A percentile compares a stretch with the other conserved stretches of the same genome.
phyloP scores from a whole-genome alignment of 2,329 filamentous ascomycete genomes.

The Sporothrix brunneoviolacea region DNA sequence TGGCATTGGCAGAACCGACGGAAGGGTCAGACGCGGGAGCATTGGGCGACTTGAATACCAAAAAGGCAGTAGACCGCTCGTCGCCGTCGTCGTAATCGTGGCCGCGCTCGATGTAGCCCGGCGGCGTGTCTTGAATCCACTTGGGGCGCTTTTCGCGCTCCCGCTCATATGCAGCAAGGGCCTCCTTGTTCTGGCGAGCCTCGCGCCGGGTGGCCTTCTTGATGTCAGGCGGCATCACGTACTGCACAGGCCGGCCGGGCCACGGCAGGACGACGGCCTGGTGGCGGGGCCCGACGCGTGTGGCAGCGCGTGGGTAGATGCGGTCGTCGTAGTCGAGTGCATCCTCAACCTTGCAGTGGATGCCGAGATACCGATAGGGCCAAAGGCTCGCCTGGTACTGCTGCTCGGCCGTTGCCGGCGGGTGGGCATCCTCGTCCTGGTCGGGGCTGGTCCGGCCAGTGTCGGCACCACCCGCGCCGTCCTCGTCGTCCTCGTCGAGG shows the following conservation, averaged over 20 bases:
- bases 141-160: slow-evolving; percentile 84
- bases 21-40: not conserved
- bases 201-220: slow-evolving; percentile 80
- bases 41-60: slow-evolving; percentile 69
- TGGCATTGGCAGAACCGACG: not conserved
- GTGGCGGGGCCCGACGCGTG: slow-evolving; percentile 81
- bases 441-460: slow-evolving; percentile 60
- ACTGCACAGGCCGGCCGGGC: slow-evolving; percentile 81
- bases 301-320: slow-evolving; percentile 93
- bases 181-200: slow-evolving; percentile 71
- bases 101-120: slow-evolving; percentile 77
- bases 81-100: slow-evolving; percentile 69
- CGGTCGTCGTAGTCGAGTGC: slow-evolving; percentile 94
- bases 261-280: slow-evolving; percentile 81
- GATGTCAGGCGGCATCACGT: slow-evolving; percentile 83
- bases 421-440: slow-evolving; percentile 48
- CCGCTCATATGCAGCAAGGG: slow-evolving; percentile 69
- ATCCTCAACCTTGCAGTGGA: slow-evolving; percentile 92
- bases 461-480: slow-evolving; percentile 48
- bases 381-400: slow-evolving; percentile 89
- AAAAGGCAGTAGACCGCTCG: slow-evolving; percentile 64
- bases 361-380: slow-evolving; percentile 92
- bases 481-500: slow-evolving; percentile 69
- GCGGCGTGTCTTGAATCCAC: slow-evolving; percentile 87
- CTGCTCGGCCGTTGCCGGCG: slow-evolving; percentile 70